Evolutionary conservation across 805 yeast species (phyloP), one percentile per base, ranked within the genome.

Genomic region (Myxozyma sirexii): DNA sequence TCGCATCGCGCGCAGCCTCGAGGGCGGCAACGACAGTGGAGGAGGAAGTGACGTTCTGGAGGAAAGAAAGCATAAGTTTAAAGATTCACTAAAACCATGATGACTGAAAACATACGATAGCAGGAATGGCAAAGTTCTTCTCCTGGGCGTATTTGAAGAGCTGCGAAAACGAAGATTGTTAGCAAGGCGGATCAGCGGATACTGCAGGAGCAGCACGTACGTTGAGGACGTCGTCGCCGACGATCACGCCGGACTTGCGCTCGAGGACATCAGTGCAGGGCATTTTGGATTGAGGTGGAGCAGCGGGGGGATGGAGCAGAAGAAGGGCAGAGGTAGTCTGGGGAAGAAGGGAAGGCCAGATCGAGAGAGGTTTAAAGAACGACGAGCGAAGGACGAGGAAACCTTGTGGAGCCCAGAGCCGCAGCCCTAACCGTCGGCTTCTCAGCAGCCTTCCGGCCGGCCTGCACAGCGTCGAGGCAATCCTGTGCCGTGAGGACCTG

Each of bases 211-310:
- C 50, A 19, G 42, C 10, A 55, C 56, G 21, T 52, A 71, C 71
- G 56, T 70, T 71, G 54, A 83, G 84, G 68, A 94, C 99, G 76
- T 94, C 99, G 73, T 93, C 97, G 75, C 99, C 99, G 80, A 89
- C 94, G 78, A 94, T 91, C 80, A 94, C 99, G 84, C 99, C 99
- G 76, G 94, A 74, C 80, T 94, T 92, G 83, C 96, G 87, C 71
- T 81, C 79, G 73, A 92, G 82, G 77, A 90, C 90, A 73, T 86
- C 91, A 78, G 80, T 79, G 69, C 78, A 83, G 77, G 68, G 54
- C 67, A 63, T 67, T 29, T 38, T 42, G 21, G 12, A 15, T 26
- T 8, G 31, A 19, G 38, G 37, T n/a, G 7, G 31, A 21, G 50
- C 23, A 41, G 54, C 13, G 38, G 42, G 31, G 41, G 41, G 27